These are phyloP conservation scores for Tolypocladium album DNA, from an alignment of 2,329 filamentous ascomycete genomes.

Conservation along the genomic window DNA sequence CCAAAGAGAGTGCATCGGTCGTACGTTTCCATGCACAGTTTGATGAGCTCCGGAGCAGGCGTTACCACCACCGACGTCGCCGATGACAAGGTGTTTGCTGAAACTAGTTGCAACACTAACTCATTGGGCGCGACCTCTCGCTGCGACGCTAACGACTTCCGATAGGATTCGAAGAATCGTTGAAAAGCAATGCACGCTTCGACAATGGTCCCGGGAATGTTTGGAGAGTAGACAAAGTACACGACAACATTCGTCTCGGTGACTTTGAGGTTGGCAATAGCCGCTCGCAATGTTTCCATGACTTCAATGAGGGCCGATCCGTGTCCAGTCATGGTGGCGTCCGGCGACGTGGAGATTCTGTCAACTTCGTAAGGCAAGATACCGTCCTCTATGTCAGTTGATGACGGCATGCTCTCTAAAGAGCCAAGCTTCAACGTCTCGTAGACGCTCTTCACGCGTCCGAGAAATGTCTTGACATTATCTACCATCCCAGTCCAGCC, in stretches of 20 bases:
- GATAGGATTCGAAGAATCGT: conserved; percentile 52
- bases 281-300: conserved; percentile 36
- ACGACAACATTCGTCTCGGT: conserved; percentile 57
- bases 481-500: conserved; percentile 51
- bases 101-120: conserved; percentile 67
- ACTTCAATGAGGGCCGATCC: conserved; percentile 36
- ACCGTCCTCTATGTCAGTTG: conserved; percentile 28
- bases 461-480: conserved; percentile 52
- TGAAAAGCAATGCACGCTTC: conserved; percentile 68
- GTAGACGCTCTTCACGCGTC: conserved; percentile 59
- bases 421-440: conserved; percentile 63
- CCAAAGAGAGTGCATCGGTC: conserved; percentile 57
- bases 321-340: conserved; percentile 27
- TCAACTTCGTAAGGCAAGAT: conserved; percentile 40
- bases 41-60: conserved; percentile 45
- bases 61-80: conserved; percentile 52
- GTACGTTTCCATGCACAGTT: conserved; percentile 64
- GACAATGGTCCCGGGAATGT: conserved; percentile 48
- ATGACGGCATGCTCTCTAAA: conserved; percentile 42
- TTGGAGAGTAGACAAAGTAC: conserved; percentile 64
- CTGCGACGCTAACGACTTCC: conserved; percentile 30
- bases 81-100: conserved; percentile 56
- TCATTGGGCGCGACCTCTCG: conserved; percentile 43
- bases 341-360: conserved; percentile 28
- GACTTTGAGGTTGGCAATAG: conserved; percentile 29